These are phyloP conservation scores for Xenoacremonium recifei DNA, from an alignment of 2,329 filamentous ascomycete species.

Conservation along the genomic window DNA sequence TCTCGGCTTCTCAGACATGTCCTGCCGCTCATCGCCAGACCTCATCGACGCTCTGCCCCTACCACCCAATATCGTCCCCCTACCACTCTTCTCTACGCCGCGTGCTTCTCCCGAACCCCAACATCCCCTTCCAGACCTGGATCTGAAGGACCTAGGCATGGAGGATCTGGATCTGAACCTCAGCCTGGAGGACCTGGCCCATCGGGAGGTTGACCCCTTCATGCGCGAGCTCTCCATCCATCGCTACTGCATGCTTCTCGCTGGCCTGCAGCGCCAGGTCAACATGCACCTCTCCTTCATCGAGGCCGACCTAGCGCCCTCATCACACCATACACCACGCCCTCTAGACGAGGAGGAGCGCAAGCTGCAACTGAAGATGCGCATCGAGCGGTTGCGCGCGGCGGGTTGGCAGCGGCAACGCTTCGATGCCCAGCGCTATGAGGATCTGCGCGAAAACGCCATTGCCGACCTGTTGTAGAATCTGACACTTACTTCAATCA, in stretches of 20 bases:
- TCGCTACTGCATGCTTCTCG: constrained; percentile 49
- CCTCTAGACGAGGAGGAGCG: constrained; percentile 34
- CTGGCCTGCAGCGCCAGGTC: constrained; percentile 48
- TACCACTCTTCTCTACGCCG: constrained; percentile 1
- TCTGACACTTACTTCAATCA: background rate
- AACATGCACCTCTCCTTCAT: constrained; percentile 46
- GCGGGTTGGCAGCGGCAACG: constrained; percentile 55
- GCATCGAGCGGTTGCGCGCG: constrained; percentile 55
- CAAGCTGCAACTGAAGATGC: constrained; percentile 42
- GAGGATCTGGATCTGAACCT: constrained; percentile 13
- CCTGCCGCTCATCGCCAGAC: constrained; percentile 25
- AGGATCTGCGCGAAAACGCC: constrained; percentile 49
- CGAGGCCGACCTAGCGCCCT: constrained; percentile 37
- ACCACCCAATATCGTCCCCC: constrained; percentile 1
- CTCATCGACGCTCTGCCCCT: constrained; percentile 12
- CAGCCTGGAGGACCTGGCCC: too few species aligned
- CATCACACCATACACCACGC: constrained; percentile 15
- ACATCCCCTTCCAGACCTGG: constrained; percentile 12
- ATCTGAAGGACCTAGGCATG: constrained; percentile 15
- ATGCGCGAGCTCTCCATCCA: constrained; percentile 43
- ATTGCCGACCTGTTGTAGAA: constrained; percentile 50
- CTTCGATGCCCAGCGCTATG: constrained; percentile 54
- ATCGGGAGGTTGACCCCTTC: constrained; percentile 34
- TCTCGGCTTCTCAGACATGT: constrained; percentile 48
- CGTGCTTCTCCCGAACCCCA: background rate